Evolutionary conservation across 768 basidiomycete genomes (phyloP).

Genomic region (Daedaleopsis nitida): DNA sequence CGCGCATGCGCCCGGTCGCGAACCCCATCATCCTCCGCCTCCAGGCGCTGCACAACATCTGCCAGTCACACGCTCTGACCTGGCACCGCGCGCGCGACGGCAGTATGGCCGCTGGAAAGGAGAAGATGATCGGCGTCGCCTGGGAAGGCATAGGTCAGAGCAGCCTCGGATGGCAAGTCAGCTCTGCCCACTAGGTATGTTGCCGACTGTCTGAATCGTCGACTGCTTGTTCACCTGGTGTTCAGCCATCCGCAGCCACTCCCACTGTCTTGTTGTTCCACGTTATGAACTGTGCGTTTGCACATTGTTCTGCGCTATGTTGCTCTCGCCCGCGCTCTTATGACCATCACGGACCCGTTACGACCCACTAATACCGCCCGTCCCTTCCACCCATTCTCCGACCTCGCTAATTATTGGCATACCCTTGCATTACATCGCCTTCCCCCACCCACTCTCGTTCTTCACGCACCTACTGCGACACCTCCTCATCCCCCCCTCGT

Average conservation of each 20-base stretch:
- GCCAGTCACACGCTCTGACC: slow-evolving; percentile 26
- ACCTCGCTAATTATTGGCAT: background rate
- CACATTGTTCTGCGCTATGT: background rate
- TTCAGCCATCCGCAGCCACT: background rate
- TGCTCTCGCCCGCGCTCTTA: slow-evolving; percentile 5
- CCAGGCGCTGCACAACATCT: slow-evolving; percentile 61
- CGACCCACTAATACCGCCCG: background rate
- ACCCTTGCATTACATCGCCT: background rate
- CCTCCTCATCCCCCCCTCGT: background rate
- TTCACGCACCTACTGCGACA: background rate
- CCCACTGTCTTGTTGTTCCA: background rate
- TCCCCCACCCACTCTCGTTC: background rate
- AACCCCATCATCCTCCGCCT: slow-evolving; percentile 63
- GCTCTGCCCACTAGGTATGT: slow-evolving; percentile 5
- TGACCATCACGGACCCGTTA: slow-evolving; percentile 11
- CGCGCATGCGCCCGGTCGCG: slow-evolving; percentile 57
- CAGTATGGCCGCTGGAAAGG: slow-evolving; percentile 54
- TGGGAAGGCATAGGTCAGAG: slow-evolving; percentile 65
- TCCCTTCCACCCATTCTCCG: background rate
- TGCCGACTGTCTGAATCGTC: background rate
- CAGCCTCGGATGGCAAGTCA: slow-evolving; percentile 43
- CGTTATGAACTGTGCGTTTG: slow-evolving; percentile 9
- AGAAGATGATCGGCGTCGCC: slow-evolving; percentile 58
- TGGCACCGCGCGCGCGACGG: slow-evolving; percentile 49
- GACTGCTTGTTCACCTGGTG: background rate